Base-by-base conservation (phyloP, 2,329 filamentous ascomycete species). In the Hypoxylon sp. region DNA sequence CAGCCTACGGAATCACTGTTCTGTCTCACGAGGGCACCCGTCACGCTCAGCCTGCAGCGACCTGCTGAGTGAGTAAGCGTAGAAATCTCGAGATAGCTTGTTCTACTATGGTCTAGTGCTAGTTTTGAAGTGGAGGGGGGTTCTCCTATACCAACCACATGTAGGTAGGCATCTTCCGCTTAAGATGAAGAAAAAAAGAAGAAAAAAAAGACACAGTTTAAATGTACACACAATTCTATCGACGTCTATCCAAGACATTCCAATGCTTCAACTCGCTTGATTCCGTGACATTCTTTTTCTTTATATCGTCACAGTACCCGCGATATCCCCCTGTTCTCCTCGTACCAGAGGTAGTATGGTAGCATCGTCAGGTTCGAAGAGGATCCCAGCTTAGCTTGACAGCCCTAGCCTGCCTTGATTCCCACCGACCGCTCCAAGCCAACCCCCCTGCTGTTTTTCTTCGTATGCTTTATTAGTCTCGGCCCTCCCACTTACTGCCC, bases 361-460 rank as follows among this genome's bases (percentile, higher is more conserved):
- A 51, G 47, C 40, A 58, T 58, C 41, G 51, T 13, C 51, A 44
- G 47, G 46, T 32, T 41, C 27, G 43, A 9, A 51, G 46, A 45
- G 50, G 43, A 58, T 50, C 47, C 36, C 48, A 55, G 51, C 43
- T 55, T 58, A 51, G 51, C 40, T 50, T 51, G 41, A 45, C 49
- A 57, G 49, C 41, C 48, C 52, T 53, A 53, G 45, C 52, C 52
- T 59, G 43, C 56, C 56, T 59, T 59, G 56, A 59, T 59, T 59
- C 49, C 49, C 49, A 21, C 42, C 52, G 49, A 56, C 48, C 52
- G 46, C 51, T 51, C 38, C 56, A 51, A 56, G 49, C 56, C 52
- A 57, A 40, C 55, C 55, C 55, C 52, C 51, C 55, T 56, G 52
- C 44, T 21, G 29, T 46, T 53, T 49, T 50, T 48, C 37, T 44